A percentile compares a stretch with the other conserved stretches of the same genome.
Evolutionary conservation across 106 monocot genomes (phyloP).

Genomic region (Dioscorea zingiberensis): DNA sequence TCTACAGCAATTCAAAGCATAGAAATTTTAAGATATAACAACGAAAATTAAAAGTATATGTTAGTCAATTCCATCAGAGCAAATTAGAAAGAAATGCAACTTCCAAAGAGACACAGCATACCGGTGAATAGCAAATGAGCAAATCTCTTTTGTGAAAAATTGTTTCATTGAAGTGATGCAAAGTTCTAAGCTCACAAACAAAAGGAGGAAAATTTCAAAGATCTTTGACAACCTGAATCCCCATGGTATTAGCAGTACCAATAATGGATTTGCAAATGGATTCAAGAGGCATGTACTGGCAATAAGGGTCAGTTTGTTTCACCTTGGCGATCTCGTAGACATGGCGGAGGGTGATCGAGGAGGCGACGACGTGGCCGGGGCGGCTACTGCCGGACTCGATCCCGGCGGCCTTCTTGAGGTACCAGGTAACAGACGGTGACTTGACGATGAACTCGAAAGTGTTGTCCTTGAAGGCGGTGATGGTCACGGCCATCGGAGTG

Average conservation of each 20-base stretch:
- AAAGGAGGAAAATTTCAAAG: background rate
- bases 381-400: constrained; percentile 11
- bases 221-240: constrained; percentile 14
- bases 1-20: too few relatives aligned
- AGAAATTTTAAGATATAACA: too few relatives aligned
- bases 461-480: constrained; percentile 13
- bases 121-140: too few relatives aligned
- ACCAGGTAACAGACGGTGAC: constrained; percentile 8
- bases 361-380: constrained; percentile 1
- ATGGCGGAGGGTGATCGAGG: constrained; percentile 3
- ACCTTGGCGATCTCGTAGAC: constrained; percentile 8
- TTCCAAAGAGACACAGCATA: too few relatives aligned
- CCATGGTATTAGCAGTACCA: constrained; percentile 8
- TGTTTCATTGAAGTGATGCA: too few relatives aligned
- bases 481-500: constrained; percentile 9
- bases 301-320: constrained; percentile 1
- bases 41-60: too few relatives aligned
- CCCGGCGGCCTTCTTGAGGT: constrained; percentile 10
- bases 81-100: too few relatives aligned
- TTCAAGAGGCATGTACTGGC: background rate
- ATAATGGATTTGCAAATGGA: constrained; percentile 9
- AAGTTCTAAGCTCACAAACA: too few relatives aligned
- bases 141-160: too few relatives aligned
- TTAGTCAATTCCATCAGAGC: too few relatives aligned
- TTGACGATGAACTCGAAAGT: constrained; percentile 13